Percentiles rank a stretch among this genome's conserved stretches.
phyloP scores from a whole-genome alignment of 2,329 filamentous ascomycete species.

The Huntiella omanensis region DNA sequence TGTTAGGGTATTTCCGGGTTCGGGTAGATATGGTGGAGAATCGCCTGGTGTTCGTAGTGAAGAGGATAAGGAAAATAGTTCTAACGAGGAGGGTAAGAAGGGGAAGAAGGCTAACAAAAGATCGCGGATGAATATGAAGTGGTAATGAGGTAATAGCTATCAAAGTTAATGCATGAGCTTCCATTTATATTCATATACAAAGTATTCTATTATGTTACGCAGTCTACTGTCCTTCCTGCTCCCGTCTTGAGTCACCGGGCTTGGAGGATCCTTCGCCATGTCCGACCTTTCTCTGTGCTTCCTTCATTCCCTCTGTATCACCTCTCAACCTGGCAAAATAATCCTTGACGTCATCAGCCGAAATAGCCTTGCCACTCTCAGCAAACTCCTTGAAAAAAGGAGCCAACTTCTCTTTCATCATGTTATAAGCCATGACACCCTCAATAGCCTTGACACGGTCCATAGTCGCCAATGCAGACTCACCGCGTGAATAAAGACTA shows the following conservation, averaged over 20 bases:
- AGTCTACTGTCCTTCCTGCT: slow-evolving; percentile 34
- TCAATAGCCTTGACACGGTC: slow-evolving; percentile 88
- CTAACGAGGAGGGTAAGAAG: too few species aligned
- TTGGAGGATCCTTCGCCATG: slow-evolving; percentile 20
- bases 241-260: slow-evolving; percentile 19
- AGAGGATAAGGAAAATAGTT: too few species aligned
- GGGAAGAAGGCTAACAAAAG: too few species aligned
- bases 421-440: slow-evolving; percentile 95
- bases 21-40: too few species aligned
- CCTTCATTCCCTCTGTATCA: slow-evolving; percentile 55
- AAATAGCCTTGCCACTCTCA: slow-evolving; percentile 70
- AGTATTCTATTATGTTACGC: not conserved
- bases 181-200: too few species aligned
- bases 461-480: slow-evolving; percentile 77
- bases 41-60: too few species aligned
- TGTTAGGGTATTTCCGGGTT: too few species aligned
- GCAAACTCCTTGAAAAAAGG: slow-evolving; percentile 87
- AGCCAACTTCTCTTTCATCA: slow-evolving; percentile 90
- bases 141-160: too few species aligned
- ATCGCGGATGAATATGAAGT: too few species aligned
- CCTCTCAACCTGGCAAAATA: slow-evolving; percentile 92
- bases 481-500: slow-evolving; percentile 74
- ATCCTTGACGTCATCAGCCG: slow-evolving; percentile 86
- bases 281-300: slow-evolving; percentile 31
- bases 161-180: too few species aligned